Percentiles rank a stretch among this genome's conserved stretches.
Conservation (phyloP, 805 yeast species). For the Yarrowia divulgata region DNA sequence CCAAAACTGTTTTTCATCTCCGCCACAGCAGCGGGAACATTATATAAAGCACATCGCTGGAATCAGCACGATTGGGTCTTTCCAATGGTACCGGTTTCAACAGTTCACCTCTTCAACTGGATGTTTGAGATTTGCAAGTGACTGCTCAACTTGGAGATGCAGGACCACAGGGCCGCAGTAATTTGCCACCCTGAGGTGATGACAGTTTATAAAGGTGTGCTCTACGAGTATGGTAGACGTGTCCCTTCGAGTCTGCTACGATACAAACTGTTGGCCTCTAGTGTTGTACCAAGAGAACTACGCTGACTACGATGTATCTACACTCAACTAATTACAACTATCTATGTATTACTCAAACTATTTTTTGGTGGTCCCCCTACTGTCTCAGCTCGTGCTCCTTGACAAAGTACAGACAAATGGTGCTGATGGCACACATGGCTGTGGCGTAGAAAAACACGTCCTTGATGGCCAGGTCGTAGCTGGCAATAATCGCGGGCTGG, state of each 20-base stretch:
- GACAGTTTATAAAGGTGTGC: too few relatives aligned
- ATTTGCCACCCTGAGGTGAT: not conserved
- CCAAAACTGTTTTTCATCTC: too few relatives aligned
- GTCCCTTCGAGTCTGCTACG: too few relatives aligned
- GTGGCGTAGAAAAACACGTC: conserved; percentile 58
- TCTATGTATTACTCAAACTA: not conserved
- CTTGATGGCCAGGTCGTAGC: conserved; percentile 60
- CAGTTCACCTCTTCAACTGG: too few relatives aligned
- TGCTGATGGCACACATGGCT: conserved; percentile 21
- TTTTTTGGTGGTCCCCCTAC: not conserved
- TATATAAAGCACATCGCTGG: too few relatives aligned
- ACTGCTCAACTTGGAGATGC: not conserved
- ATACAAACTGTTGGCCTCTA: too few relatives aligned
- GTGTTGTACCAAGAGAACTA: too few relatives aligned
- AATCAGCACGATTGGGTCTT: too few relatives aligned
- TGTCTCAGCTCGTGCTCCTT: conserved; percentile 34
- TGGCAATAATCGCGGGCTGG: conserved; percentile 52
- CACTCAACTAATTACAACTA: not conserved
- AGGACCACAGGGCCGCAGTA: not conserved
- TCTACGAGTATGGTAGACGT: too few relatives aligned
- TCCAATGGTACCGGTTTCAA: too few relatives aligned
- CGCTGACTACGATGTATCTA: too few relatives aligned
- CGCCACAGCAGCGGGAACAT: too few relatives aligned
- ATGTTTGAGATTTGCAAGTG: not conserved
- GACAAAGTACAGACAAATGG: conserved; percentile 32